phyloP scores from a whole-genome alignment of 306 rosid species.

The Ziziphus jujuba region DNA sequence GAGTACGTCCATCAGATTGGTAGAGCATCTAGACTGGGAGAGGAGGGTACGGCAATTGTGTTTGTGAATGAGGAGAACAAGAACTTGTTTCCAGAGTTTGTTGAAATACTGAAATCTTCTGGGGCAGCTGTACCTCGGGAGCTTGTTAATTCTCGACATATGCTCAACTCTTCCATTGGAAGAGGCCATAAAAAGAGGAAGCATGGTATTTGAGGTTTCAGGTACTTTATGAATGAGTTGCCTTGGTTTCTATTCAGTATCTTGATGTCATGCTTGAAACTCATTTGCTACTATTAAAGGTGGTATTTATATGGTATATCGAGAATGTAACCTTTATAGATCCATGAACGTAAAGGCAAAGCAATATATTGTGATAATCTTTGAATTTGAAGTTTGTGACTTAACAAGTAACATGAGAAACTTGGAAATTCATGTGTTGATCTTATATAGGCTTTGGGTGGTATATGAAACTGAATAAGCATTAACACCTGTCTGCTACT shows the following conservation, averaged over 20 bases:
- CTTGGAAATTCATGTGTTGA: no score
- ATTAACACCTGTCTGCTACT: no score
- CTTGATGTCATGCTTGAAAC: background rate
- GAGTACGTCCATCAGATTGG: slow-evolving; percentile 90
- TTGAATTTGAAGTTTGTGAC: no score
- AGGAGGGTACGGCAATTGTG: slow-evolving; percentile 70
- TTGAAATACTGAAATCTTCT: slow-evolving; percentile 53
- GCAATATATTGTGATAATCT: no score
- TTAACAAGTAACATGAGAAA: no score
- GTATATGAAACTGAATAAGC: no score
- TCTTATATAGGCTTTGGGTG: no score
- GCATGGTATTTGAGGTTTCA: slow-evolving; percentile 21
- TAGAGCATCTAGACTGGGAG: slow-evolving; percentile 87
- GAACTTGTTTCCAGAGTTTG: slow-evolving; percentile 57
- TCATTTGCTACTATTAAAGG: background rate
- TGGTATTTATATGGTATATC: background rate
- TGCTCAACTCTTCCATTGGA: slow-evolving; percentile 32
- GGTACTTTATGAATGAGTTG: background rate
- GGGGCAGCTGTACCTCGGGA: slow-evolving; percentile 76
- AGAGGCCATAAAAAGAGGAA: slow-evolving; percentile 46
- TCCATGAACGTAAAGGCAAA: no score
- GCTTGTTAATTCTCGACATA: slow-evolving; percentile 50
- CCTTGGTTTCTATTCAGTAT: background rate
- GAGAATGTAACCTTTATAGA: no score
- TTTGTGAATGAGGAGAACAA: slow-evolving; percentile 70